Conservation (phyloP, 208 protist genomes). For the Herpetomonas muscarum region DNA sequence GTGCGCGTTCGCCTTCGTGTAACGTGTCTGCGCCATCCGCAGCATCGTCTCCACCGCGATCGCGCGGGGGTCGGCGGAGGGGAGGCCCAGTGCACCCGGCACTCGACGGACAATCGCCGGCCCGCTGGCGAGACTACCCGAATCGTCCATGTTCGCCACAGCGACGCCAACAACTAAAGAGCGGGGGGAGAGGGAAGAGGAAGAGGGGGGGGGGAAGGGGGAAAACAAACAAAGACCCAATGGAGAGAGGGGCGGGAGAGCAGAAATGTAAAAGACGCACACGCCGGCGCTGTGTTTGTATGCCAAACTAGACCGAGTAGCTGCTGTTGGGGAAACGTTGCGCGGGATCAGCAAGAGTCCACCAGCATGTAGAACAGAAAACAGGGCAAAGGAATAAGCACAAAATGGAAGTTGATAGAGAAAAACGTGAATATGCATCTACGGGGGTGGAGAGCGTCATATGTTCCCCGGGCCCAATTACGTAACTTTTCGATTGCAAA, state of each 20-base stretch:
- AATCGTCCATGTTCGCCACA: not conserved
- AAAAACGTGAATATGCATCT: no score
- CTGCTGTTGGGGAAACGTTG: no score
- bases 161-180: constrained; percentile 10
- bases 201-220: not conserved
- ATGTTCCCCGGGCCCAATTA: no score
- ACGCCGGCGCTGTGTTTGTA: no score
- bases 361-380: no score
- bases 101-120: constrained; percentile 20
- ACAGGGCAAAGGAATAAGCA: no score
- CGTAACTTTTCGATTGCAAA: no score
- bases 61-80: constrained; percentile 61
- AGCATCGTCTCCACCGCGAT: constrained; percentile 70
- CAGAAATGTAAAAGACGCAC: constrained; percentile 2
- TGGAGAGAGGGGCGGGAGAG: constrained; percentile 7
- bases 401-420: no score
- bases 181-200: not conserved
- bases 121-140: no score
- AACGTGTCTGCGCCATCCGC: constrained; percentile 42
- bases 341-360: no score
- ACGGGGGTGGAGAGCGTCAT: no score
- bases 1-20: constrained; percentile 28
- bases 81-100: constrained; percentile 44
- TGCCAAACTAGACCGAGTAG: no score
- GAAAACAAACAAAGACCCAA: not conserved